Conservation (phyloP, 2,329 filamentous ascomycete species). For the Botryosphaeria dothidea region DNA sequence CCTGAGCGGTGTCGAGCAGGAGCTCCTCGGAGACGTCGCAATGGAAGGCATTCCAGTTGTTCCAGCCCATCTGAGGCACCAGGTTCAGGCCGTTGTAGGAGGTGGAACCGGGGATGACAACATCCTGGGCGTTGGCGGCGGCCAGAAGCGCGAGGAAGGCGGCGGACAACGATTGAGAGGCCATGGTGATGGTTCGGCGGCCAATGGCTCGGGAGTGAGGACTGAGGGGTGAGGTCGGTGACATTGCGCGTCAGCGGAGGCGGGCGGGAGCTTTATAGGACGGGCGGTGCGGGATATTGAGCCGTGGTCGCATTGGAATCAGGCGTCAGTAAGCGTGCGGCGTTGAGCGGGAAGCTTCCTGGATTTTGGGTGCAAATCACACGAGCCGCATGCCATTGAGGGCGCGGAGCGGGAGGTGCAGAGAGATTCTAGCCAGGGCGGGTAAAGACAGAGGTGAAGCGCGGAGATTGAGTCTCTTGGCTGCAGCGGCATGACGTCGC, state of each 20-base stretch:
- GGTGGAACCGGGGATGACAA: constrained; percentile 27
- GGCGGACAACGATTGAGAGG: not conserved
- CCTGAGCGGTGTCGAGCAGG: constrained; percentile 48
- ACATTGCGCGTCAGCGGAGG: not conserved
- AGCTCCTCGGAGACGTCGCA: constrained; percentile 51
- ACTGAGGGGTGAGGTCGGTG: not conserved
- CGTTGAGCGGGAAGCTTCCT: not conserved
- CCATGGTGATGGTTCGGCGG: not conserved
- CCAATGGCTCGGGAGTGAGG: not conserved
- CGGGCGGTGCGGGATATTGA: not conserved
- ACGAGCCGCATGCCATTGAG: constrained; percentile 10
- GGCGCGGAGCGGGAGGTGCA: not conserved
- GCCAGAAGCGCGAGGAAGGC: constrained; percentile 5
- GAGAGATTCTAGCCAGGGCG: not conserved
- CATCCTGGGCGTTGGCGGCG: constrained; percentile 5
- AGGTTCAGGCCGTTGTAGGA: constrained; percentile 39
- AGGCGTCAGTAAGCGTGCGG: not conserved
- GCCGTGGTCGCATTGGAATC: not conserved
- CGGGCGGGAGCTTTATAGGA: not conserved
- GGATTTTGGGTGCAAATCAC: not conserved
- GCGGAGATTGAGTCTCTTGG: constrained; percentile 1
- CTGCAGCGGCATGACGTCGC: constrained; percentile 4
- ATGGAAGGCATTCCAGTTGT: constrained; percentile 38
- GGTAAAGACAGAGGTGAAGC: not conserved
- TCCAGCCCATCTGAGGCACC: constrained; percentile 42